Conservation (phyloP, 306 rosid species). For the Ziziphus jujuba region DNA sequence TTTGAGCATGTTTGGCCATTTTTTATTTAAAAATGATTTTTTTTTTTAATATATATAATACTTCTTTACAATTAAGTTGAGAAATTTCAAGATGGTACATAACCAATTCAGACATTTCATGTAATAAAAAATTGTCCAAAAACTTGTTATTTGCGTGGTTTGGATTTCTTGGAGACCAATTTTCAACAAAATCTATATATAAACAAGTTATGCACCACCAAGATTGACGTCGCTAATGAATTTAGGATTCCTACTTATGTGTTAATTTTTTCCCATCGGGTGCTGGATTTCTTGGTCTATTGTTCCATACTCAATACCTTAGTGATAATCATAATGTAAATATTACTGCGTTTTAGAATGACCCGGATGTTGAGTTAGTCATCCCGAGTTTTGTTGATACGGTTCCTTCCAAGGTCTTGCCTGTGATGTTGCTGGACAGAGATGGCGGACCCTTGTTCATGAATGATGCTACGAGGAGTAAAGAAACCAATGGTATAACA, state of each 20-base stretch:
- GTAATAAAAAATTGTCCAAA: no score
- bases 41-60: no score
- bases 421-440: background rate
- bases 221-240: slow-evolving; percentile 53
- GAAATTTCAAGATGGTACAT: no score
- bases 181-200: no score
- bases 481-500: slow-evolving; percentile 38
- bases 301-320: slow-evolving; percentile 22
- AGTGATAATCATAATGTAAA: background rate
- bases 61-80: no score
- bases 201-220: slow-evolving; percentile 54
- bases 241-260: slow-evolving; percentile 46
- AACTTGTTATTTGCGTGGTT: no score
- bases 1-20: no score
- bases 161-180: no score
- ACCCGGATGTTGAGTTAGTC: background rate
- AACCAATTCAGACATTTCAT: no score
- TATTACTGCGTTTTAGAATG: background rate
- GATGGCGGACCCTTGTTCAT: background rate
- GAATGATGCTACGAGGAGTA: background rate
- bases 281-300: slow-evolving; percentile 16
- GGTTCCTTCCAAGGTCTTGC: slow-evolving; percentile 21
- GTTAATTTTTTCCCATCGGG: slow-evolving; percentile 29
- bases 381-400: slow-evolving; percentile 16
- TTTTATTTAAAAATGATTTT: no score